phyloP scores from a whole-genome alignment of 2,329 filamentous ascomycete species.

The Pseudogymnoascus sp. region DNA sequence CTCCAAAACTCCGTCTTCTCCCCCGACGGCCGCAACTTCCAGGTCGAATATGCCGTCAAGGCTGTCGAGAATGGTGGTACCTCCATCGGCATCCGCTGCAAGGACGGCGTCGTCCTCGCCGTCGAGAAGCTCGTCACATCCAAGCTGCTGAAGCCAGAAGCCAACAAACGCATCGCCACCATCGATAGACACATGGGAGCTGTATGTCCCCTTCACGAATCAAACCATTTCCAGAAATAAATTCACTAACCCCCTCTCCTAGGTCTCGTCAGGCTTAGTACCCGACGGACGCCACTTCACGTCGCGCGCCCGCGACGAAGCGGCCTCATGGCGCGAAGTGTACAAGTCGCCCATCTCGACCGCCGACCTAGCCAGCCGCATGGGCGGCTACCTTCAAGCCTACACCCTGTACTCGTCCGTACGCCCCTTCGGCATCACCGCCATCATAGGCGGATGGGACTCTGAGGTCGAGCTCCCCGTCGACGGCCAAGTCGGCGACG shows the following conservation, averaged over 20 bases:
- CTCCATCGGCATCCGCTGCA: constrained; percentile 90
- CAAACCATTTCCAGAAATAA: neutral
- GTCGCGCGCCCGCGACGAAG: constrained; percentile 88
- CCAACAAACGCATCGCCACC: constrained; percentile 95
- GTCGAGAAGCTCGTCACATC: constrained; percentile 94
- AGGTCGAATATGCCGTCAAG: constrained; percentile 98
- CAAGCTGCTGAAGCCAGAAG: constrained; percentile 88
- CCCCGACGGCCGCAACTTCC: constrained; percentile 96
- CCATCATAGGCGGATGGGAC: constrained; percentile 90
- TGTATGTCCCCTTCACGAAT: constrained; percentile 46
- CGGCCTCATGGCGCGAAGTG: constrained; percentile 78
- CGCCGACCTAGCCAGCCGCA: constrained; percentile 78
- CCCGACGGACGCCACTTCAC: constrained; percentile 95
- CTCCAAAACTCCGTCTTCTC: constrained; percentile 99
- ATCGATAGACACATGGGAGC: constrained; percentile 90
- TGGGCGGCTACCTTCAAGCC: constrained; percentile 93
- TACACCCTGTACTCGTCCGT: constrained; percentile 97
- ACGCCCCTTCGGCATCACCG: constrained; percentile 91
- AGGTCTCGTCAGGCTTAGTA: constrained; percentile 91
- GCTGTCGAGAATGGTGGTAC: constrained; percentile 97
- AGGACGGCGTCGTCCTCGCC: constrained; percentile 91
- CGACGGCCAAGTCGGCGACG: constrained; percentile 81
- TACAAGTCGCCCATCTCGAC: constrained; percentile 94
- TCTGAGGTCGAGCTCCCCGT: constrained; percentile 77
- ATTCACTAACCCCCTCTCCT: constrained; percentile 9